These are phyloP conservation scores for Cornus kousa DNA, from an alignment of 148 eudicot species.

Conservation along the genomic window DNA sequence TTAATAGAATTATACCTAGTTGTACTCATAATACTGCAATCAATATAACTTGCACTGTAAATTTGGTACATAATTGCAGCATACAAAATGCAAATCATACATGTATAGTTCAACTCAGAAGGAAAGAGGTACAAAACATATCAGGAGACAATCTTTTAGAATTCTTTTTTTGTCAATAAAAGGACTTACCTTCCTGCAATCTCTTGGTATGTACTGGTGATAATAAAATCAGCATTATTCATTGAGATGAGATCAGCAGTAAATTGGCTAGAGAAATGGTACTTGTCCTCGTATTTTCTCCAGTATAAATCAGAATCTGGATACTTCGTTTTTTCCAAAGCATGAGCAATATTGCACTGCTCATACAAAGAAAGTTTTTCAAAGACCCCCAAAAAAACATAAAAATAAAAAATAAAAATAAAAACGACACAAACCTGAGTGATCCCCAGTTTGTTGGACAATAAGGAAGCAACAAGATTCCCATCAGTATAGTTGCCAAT, in stretches of 20 bases:
- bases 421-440: constrained; percentile 22
- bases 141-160: too few relatives aligned
- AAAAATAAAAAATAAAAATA: too few relatives aligned
- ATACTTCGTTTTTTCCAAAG: constrained; percentile 40
- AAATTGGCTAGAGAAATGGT: constrained; percentile 42
- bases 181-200: constrained; percentile 36
- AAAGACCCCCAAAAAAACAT: neutral
- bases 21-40: too few relatives aligned
- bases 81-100: too few relatives aligned
- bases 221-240: constrained; percentile 36
- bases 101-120: too few relatives aligned
- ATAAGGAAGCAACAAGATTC: constrained; percentile 38
- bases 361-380: neutral
- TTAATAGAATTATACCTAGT: too few relatives aligned
- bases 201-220: constrained; percentile 43
- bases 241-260: constrained; percentile 40
- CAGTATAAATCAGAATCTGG: constrained; percentile 40
- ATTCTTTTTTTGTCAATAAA: neutral
- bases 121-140: too few relatives aligned
- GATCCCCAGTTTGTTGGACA: constrained; percentile 33
- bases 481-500: constrained; percentile 42
- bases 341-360: constrained; percentile 43
- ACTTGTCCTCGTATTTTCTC: constrained; percentile 38
- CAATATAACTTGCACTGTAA: too few relatives aligned
- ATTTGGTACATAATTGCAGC: too few relatives aligned